Evolutionary conservation across 345 rosid species (phyloP).

Genomic region (Microcos paniculata): DNA sequence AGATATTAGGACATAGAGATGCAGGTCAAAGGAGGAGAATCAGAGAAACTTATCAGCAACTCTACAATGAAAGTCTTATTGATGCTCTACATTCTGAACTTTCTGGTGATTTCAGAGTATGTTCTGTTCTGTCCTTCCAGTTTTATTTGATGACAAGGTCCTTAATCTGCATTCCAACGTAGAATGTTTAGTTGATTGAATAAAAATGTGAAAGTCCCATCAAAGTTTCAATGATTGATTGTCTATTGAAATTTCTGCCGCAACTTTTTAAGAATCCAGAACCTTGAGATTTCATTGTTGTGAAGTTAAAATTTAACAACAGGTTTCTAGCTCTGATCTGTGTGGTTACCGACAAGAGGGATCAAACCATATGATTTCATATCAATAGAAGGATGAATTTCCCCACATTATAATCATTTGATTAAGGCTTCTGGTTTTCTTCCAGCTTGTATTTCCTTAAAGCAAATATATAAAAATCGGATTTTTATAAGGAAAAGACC

Average conservation of each 20-base stretch:
- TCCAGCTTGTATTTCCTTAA: not conserved
- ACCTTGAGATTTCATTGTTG: not conserved
- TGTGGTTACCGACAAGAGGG: not conserved
- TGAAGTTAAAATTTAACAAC: not conserved
- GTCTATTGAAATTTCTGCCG: not conserved
- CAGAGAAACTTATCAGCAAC: conserved; percentile 57
- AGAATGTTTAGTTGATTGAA: not conserved
- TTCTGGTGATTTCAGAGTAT: conserved; percentile 81
- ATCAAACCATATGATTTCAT: not conserved
- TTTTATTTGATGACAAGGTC: not conserved
- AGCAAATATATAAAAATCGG: not conserved
- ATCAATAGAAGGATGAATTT: no score
- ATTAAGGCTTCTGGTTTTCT: not conserved
- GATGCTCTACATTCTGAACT: conserved; percentile 61
- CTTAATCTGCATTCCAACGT: not conserved
- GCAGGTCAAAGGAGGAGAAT: conserved; percentile 72
- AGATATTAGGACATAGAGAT: conserved; percentile 65
- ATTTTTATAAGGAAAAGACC: not conserved
- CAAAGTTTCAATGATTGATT: not conserved
- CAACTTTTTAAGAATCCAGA: not conserved
- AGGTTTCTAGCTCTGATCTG: not conserved
- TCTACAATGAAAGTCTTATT: conserved; percentile 59
- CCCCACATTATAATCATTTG: not conserved
- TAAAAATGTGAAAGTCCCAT: not conserved
- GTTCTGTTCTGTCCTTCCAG: not conserved